Evolutionary conservation across 176 grass and related monocot genomes (phyloP).

Genomic region (Carex kokanica): DNA sequence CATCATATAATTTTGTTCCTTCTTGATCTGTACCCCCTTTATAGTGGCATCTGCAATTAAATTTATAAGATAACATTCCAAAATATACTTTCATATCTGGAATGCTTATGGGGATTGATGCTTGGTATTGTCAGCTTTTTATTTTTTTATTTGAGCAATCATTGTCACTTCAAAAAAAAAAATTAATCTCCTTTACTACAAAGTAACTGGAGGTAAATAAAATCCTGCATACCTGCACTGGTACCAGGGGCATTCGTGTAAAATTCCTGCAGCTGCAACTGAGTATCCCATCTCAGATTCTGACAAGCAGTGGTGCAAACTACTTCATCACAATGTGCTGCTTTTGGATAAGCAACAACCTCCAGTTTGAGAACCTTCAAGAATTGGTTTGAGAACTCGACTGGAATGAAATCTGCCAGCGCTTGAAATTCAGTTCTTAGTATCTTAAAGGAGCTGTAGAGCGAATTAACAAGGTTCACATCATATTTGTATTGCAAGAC

Average conservation of each 20-base stretch:
- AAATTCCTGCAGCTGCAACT: neutral
- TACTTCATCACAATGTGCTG: neutral
- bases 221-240: neutral
- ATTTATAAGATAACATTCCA: neutral
- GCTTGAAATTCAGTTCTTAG: constrained; percentile 59
- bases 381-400: neutral
- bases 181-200: neutral
- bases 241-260: neutral
- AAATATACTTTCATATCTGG: neutral
- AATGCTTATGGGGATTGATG: neutral
- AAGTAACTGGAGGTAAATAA: neutral
- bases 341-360: constrained; percentile 11
- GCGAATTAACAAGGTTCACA: constrained; percentile 33
- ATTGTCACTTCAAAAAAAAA: neutral
- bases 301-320: neutral
- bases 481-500: constrained; percentile 53
- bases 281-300: too few species aligned
- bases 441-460: constrained; percentile 57
- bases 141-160: neutral
- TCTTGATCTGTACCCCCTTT: neutral
- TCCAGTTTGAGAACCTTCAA: constrained; percentile 1
- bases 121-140: too few species aligned
- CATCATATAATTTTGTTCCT: neutral
- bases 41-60: neutral
- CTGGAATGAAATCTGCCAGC: constrained; percentile 12